Conservation (phyloP, 305 asterid species). For the Withania somnifera region DNA sequence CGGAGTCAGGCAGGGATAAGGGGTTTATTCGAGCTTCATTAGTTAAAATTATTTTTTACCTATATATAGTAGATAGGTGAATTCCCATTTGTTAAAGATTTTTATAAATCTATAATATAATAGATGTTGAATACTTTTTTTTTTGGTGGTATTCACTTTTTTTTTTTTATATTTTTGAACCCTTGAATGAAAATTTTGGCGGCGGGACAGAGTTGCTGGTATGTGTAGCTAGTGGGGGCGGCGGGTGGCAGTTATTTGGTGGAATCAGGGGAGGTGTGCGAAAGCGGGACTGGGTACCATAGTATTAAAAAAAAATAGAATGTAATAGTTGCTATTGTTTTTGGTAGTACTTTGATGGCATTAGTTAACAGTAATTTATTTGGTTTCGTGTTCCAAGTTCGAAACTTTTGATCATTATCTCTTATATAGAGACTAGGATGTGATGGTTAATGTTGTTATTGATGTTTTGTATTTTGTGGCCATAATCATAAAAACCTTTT, state of each 20-base stretch:
- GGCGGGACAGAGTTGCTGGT: too few species aligned
- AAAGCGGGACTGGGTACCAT: too few species aligned
- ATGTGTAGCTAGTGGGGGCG: too few species aligned
- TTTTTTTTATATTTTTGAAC: background rate
- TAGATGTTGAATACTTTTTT: too few species aligned
- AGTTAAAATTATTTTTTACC: background rate
- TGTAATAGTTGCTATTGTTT: background rate
- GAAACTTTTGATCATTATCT: background rate
- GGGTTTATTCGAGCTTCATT: background rate
- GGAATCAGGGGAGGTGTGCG: too few species aligned
- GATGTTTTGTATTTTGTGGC: background rate
- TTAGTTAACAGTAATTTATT: background rate
- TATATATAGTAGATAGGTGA: background rate
- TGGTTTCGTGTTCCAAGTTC: background rate
- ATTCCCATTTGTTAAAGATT: too few species aligned
- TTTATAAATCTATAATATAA: too few species aligned
- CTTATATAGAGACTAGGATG: background rate
- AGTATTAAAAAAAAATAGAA: background rate
- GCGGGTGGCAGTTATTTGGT: too few species aligned
- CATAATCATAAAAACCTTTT: background rate
- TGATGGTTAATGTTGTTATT: background rate
- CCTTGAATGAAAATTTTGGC: background rate
- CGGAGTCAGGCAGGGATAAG: background rate
- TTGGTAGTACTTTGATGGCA: background rate
- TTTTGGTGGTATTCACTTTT: background rate